Evolutionary conservation across 2,329 filamentous ascomycete genomes (phyloP), one percentile per base, ranked within the genome.

Genomic region (Aspergillus sp.): DNA sequence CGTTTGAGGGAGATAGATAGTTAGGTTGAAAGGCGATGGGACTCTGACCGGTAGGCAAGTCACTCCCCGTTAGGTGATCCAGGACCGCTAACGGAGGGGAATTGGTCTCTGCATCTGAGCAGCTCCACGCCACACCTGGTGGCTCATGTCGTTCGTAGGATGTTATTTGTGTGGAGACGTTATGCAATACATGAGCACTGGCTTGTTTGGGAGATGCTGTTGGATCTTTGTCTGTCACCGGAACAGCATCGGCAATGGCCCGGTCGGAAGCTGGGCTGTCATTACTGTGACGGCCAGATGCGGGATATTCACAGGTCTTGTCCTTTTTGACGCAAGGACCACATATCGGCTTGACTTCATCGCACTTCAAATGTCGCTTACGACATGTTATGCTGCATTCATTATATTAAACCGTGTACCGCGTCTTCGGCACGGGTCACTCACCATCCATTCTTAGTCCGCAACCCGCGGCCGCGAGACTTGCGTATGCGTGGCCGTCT

Each of bases 341-440:
- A 56, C 68, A 70, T 0, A 49, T n/a, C 3, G 36, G 48, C 54
- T 62, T 48, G 60, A 66, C 65, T 49, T 72, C 70, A 39, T 72
- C 70, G 21, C 70, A 73, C 53, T 73, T 73, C 21, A 73, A 64
- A 52, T 72, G 70, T 15, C 70, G 64, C 17, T 63, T 63, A 42
- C 70, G 71, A 62, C 70, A 71, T 23, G 67, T 62, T 21, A 69
- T 57, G 54, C 69, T 71, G 19, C n/a, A 19, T 41, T 62, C 39
- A 62, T 42, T 19, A 30, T 32, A 8, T 49, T 15, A n/a, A 30
- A 13, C 13, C 15, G n/a, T 13, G 23, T 15, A 49, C 23, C 39
- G 50, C 30, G 19, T 48, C 13, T 38, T 39, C 51, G 62, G 17
- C 10, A n/a, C 5, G 13, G 15, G 23, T 41, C 44, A 66, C 67